Conservation (phyloP, 2,329 filamentous ascomycete genomes). For the Exophiala bonariae region DNA sequence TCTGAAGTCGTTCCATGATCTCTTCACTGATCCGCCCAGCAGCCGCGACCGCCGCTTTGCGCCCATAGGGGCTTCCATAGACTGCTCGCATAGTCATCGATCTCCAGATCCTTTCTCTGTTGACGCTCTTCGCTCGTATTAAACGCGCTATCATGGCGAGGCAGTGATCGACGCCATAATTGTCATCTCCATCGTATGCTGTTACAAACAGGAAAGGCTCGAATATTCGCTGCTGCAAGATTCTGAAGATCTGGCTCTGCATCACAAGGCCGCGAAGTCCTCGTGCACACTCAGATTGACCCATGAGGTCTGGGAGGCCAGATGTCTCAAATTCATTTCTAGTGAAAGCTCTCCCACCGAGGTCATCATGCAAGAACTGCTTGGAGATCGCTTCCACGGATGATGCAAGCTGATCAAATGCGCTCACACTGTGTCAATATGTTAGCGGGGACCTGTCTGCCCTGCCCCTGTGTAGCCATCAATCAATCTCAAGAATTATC, state of each 20-base stretch:
- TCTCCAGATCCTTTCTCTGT: slow-evolving; percentile 59
- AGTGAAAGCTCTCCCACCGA: background rate
- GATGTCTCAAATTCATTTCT: background rate
- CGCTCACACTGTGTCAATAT: slow-evolving; percentile 44
- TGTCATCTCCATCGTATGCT: slow-evolving; percentile 51
- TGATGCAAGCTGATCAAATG: slow-evolving; percentile 52
- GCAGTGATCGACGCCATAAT: slow-evolving; percentile 50
- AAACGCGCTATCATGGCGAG: slow-evolving; percentile 57
- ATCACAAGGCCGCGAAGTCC: slow-evolving; percentile 56
- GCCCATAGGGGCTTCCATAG: slow-evolving; percentile 57
- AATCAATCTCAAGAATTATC: too few species aligned
- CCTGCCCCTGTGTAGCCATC: background rate
- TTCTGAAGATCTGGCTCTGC: slow-evolving; percentile 56
- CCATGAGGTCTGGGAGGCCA: slow-evolving; percentile 38
- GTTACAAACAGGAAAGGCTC: slow-evolving; percentile 60
- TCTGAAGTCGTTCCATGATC: slow-evolving; percentile 55
- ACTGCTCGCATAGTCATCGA: slow-evolving; percentile 59
- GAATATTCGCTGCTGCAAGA: slow-evolving; percentile 58
- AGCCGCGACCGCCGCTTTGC: slow-evolving; percentile 56
- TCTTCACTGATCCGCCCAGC: slow-evolving; percentile 58
- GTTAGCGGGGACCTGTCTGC: slow-evolving; percentile 14
- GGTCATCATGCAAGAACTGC: slow-evolving; percentile 52
- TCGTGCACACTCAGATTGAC: slow-evolving; percentile 52
- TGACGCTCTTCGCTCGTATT: slow-evolving; percentile 56
- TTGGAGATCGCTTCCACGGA: slow-evolving; percentile 54